A percentile compares a stretch with the other conserved stretches of the same genome.
Conservation (phyloP, 2,329 filamentous ascomycete species). For the Kalmusia sp. region DNA sequence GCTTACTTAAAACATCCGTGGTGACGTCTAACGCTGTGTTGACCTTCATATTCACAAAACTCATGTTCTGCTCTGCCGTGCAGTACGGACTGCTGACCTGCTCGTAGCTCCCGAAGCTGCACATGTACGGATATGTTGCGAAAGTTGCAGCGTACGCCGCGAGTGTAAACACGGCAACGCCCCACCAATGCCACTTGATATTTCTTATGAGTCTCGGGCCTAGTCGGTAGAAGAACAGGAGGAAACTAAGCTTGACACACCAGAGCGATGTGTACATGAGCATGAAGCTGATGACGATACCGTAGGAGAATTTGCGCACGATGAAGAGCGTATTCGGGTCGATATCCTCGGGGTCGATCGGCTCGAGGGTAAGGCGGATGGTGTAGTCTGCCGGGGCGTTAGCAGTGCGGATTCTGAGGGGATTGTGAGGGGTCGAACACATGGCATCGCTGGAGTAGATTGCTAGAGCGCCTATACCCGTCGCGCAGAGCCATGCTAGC, state of each 20-base stretch:
- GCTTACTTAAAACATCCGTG: constrained; percentile 16
- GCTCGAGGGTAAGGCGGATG: background rate
- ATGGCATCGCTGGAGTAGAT: background rate
- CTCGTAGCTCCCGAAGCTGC: constrained; percentile 3
- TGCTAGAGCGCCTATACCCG: background rate
- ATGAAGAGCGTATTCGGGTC: background rate
- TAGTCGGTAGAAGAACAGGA: constrained; percentile 10
- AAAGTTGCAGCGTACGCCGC: background rate
- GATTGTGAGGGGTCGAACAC: background rate
- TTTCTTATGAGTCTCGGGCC: background rate
- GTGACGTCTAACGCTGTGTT: constrained; percentile 14
- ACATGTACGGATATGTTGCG: constrained; percentile 1
- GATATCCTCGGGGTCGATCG: background rate
- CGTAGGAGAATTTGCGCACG: background rate
- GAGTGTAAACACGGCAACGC: background rate
- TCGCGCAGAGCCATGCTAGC: constrained; percentile 1
- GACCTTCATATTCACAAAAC: constrained; percentile 3
- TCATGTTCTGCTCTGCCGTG: constrained; percentile 6
- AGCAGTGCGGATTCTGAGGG: background rate
- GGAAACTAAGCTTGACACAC: constrained; percentile 9
- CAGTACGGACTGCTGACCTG: background rate
- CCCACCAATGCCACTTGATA: constrained; percentile 7
- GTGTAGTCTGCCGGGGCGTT: background rate
- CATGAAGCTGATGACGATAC: background rate
- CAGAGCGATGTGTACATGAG: constrained; percentile 7